These are phyloP conservation scores for Ogataea hybrid DNA, from an alignment of 1,139 yeast species.

Conservation along the genomic window DNA sequence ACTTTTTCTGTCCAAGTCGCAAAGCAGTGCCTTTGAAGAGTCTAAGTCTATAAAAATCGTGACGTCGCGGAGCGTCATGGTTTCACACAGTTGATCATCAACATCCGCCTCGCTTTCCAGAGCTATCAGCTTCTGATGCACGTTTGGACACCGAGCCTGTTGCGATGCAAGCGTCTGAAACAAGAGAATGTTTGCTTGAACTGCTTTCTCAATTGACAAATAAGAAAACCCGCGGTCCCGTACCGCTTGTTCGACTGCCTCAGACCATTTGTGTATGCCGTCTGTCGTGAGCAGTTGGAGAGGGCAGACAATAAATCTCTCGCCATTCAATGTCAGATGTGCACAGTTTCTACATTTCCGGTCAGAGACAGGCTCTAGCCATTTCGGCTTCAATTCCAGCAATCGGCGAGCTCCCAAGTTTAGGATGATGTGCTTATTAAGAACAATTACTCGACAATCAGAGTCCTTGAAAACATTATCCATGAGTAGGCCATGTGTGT, in stretches of 20 bases:
- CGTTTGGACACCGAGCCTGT: conserved; percentile 24
- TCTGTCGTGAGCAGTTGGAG: conserved; percentile 19
- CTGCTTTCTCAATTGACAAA: neutral
- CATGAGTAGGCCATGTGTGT: conserved; percentile 26
- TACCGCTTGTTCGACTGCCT: conserved; percentile 15
- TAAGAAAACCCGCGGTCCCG: neutral
- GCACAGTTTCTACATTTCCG: conserved; percentile 32
- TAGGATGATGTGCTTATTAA: conserved; percentile 27
- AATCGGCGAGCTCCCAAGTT: conserved; percentile 15
- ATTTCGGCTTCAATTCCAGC: conserved; percentile 35
- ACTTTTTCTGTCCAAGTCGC: conserved; percentile 42
- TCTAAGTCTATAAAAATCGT: conserved; percentile 45
- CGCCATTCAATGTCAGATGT: conserved; percentile 17
- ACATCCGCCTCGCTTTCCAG: conserved; percentile 42
- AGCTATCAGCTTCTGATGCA: conserved; percentile 24
- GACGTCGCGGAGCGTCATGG: conserved; percentile 58
- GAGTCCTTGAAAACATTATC: conserved; percentile 19
- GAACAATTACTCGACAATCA: conserved; percentile 5
- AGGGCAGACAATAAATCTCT: conserved; percentile 21
- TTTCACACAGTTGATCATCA: conserved; percentile 41
- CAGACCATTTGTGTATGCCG: conserved; percentile 23
- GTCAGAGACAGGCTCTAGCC: conserved; percentile 24
- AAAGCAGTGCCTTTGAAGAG: conserved; percentile 31
- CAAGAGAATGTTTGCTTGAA: conserved; percentile 10
- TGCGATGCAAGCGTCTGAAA: conserved; percentile 15